phyloP scores from a whole-genome alignment of 2,329 filamentous ascomycete genomes.

The Ustulina deusta region DNA sequence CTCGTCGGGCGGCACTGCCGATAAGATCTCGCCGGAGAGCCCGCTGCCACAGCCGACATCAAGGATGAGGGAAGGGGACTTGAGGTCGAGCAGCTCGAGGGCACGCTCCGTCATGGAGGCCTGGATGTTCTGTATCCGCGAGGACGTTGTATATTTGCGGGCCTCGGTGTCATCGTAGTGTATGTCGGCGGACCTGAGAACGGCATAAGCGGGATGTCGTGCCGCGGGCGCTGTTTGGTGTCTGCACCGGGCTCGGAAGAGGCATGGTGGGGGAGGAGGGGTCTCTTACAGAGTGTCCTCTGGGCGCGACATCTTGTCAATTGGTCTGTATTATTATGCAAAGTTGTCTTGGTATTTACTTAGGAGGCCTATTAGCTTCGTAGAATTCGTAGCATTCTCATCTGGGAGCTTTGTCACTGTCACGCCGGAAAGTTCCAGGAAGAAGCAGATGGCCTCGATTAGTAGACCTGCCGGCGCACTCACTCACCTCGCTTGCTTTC shows the following conservation, averaged over 20 bases:
- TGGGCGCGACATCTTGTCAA: constrained; percentile 86
- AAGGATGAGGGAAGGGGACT: constrained; percentile 85
- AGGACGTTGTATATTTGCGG: constrained; percentile 96
- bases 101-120: constrained; percentile 94
- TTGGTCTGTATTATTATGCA: constrained; percentile 15
- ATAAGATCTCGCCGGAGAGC: constrained; percentile 92
- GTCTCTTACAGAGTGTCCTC: constrained; percentile 85
- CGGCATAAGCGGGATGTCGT: constrained; percentile 44
- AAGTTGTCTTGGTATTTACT: not conserved
- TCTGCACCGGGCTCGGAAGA: too few relatives aligned
- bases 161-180: constrained; percentile 98
- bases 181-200: constrained; percentile 85
- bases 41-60: constrained; percentile 97
- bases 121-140: constrained; percentile 95
- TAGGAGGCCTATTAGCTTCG: not conserved
- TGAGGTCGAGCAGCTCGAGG: constrained; percentile 87
- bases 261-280: constrained; percentile 33
- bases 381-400: not conserved
- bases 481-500: constrained; percentile 1
- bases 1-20: constrained; percentile 73
- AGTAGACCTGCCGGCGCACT: not conserved
- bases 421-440: constrained; percentile 8
- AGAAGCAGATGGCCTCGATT: too few relatives aligned
- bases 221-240: constrained; percentile 7
- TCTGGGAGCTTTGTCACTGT: constrained; percentile 7